phyloP scores from a whole-genome alignment of 208 protist species.

The Novymonas esmeraldas region DNA sequence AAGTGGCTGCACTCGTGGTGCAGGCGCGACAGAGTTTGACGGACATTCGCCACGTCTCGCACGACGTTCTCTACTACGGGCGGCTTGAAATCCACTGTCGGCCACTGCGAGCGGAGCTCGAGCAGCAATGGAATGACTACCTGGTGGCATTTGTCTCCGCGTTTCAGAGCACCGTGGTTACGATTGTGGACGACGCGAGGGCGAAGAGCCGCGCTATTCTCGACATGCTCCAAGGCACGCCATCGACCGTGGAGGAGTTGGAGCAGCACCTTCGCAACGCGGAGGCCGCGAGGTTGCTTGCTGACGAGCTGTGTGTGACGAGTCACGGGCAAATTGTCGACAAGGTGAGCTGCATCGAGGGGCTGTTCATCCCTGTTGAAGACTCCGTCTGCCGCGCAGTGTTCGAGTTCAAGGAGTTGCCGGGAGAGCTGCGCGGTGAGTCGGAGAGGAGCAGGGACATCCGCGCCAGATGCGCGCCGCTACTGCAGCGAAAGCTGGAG shows the following conservation, averaged over 20 bases:
- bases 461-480: conserved; percentile 45
- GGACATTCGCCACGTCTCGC: conserved; percentile 50
- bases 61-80: conserved; percentile 76
- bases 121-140: conserved; percentile 58
- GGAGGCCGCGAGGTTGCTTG: conserved; percentile 41
- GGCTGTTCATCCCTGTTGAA: conserved; percentile 59
- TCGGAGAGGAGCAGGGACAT: conserved; percentile 38
- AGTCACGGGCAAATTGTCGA: conserved; percentile 55
- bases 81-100: conserved; percentile 70
- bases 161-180: conserved; percentile 43
- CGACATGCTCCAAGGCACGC: conserved; percentile 40
- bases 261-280: conserved; percentile 53
- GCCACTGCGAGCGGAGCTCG: conserved; percentile 54
- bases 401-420: conserved; percentile 72
- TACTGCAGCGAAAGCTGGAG: conserved; percentile 55
- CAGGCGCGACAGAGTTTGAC: conserved; percentile 46
- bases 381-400: conserved; percentile 51
- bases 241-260: conserved; percentile 74
- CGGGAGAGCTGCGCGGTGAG: conserved; percentile 35
- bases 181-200: conserved; percentile 37
- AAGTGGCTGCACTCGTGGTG: conserved; percentile 39
- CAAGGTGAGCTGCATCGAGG: conserved; percentile 73
- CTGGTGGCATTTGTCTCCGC: conserved; percentile 49
- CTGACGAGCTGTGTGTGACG: conserved; percentile 39
- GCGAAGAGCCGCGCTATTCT: conserved; percentile 43